Base-by-base conservation (phyloP, 805 yeast species). In the Ogataea methylovora region DNA sequence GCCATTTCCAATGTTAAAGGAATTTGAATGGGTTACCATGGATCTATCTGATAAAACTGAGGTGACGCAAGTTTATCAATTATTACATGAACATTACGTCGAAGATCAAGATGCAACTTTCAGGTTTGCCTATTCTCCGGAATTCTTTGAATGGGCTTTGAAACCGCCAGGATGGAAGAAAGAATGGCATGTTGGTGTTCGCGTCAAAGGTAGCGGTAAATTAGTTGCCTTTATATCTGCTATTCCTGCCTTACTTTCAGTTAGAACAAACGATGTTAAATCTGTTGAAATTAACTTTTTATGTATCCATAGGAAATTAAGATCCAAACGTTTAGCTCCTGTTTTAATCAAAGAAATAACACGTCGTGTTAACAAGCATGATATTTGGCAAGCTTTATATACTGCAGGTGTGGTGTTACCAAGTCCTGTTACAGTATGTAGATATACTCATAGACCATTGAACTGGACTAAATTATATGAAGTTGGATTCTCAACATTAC, bases 331-430 rank as follows among this genome's bases (percentile, higher is more conserved):
- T 49, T 69, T 92, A 54, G 88, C 98, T 1, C 98, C 98, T 1
- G 83, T 92, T 10, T 65, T 92, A 49, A 92, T 92, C 58, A 84
- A 84, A 51, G 98, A 92, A 59, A 82, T 92, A 44, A 92, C 97
- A 4, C 73, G 98, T 54, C 71, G 97, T 46, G 92, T 92, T 43
- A 90, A 92, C 60, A 70, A 74, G 42, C 68, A 70, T 29, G 75
- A 84, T 39, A 83, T 88, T 40, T 92, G 97, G 95, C 97, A 88
- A 58, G 98, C 97, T 0, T 69, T 92, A 40, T 86, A 85, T 60
- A 90, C 98, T 8, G 95, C 90, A 0, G 98, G 97, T 9, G 76
- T 79, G 3, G 79, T 86, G 2, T 67, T 92, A 37, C 98, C 98
- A 16, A 78, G 88, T n/a, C 98, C 98, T 0, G 74, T 90, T 4